Conservation (phyloP, 148 eudicot genomes). For the Amaranthus cruentus region DNA sequence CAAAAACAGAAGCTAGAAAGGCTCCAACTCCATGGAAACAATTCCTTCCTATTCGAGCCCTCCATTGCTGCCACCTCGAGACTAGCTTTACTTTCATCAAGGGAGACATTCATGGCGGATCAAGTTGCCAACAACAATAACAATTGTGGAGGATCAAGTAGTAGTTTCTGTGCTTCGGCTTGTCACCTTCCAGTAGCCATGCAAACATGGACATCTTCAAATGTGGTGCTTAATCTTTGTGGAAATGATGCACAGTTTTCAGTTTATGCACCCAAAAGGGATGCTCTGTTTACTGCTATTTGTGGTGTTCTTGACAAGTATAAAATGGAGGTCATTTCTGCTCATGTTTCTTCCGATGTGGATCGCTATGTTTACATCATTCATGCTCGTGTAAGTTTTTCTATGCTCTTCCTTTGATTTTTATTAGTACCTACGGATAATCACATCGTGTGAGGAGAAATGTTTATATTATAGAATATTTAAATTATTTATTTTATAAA, state of each 20-base stretch:
- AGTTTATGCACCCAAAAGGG: constrained; percentile 39
- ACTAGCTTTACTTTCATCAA: constrained; percentile 17
- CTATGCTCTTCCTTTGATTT: not conserved
- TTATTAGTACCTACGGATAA: too few species aligned
- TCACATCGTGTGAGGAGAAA: too few species aligned
- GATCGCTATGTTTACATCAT: constrained; percentile 41
- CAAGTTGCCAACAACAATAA: constrained; percentile 36
- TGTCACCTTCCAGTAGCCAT: constrained; percentile 34
- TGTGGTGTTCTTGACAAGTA: constrained; percentile 55
- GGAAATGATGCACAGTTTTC: constrained; percentile 53
- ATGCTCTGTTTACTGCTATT: constrained; percentile 37
- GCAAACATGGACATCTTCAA: constrained; percentile 54
- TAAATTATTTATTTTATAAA: too few species aligned
- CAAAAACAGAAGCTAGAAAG: constrained; percentile 48
- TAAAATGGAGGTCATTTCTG: constrained; percentile 43
- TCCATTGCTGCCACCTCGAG: constrained; percentile 11
- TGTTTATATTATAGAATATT: too few species aligned
- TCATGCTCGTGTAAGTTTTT: constrained; percentile 54
- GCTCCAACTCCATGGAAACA: constrained; percentile 27
- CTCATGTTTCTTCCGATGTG: constrained; percentile 43
- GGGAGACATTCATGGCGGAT: constrained; percentile 64
- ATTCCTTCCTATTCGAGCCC: constrained; percentile 8
- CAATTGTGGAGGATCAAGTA: not conserved
- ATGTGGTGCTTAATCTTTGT: constrained; percentile 53
- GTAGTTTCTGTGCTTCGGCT: constrained; percentile 13